Percentiles rank a stretch among this genome's conserved stretches.
Conservation (phyloP, 2,329 filamentous ascomycete species). For the Beauveria australis region DNA sequence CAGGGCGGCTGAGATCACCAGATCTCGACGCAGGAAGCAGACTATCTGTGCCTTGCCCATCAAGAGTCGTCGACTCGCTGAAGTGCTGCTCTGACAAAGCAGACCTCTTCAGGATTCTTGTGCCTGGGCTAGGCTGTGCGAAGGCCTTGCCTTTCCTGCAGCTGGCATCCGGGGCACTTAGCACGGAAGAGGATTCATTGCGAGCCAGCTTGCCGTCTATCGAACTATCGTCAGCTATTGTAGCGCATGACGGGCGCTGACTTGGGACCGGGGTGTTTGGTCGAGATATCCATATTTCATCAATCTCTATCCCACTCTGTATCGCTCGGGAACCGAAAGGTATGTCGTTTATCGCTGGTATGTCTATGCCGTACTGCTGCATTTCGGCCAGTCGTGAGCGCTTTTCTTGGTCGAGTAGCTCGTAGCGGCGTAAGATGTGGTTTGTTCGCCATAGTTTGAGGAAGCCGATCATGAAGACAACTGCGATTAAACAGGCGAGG, state of each 20-base stretch:
- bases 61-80: neutral
- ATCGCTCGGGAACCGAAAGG: conserved; percentile 84
- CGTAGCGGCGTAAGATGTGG: conserved; percentile 46
- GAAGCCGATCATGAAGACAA: conserved; percentile 61
- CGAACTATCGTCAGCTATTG: conserved; percentile 14
- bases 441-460: conserved; percentile 59
- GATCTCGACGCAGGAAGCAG: neutral
- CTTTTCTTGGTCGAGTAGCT: conserved; percentile 60
- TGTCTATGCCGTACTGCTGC: conserved; percentile 43
- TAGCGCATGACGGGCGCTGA: conserved; percentile 18
- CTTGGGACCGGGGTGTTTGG: conserved; percentile 32
- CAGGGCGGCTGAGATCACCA: neutral
- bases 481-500: conserved; percentile 60
- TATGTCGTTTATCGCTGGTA: conserved; percentile 45
- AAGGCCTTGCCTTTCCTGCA: conserved; percentile 17
- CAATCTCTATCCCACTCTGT: conserved; percentile 72
- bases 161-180: neutral
- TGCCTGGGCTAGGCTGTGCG: neutral
- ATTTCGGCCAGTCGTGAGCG: conserved; percentile 44
- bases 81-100: conserved; percentile 2
- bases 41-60: neutral
- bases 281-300: conserved; percentile 71
- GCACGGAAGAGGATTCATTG: neutral
- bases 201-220: neutral
- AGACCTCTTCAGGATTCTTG: neutral